Percentiles rank a stretch among this genome's conserved stretches.
These are phyloP conservation scores for Schizophyllum commune DNA, from an alignment of 1,284 basidiomycete species.

Conservation along the genomic window DNA sequence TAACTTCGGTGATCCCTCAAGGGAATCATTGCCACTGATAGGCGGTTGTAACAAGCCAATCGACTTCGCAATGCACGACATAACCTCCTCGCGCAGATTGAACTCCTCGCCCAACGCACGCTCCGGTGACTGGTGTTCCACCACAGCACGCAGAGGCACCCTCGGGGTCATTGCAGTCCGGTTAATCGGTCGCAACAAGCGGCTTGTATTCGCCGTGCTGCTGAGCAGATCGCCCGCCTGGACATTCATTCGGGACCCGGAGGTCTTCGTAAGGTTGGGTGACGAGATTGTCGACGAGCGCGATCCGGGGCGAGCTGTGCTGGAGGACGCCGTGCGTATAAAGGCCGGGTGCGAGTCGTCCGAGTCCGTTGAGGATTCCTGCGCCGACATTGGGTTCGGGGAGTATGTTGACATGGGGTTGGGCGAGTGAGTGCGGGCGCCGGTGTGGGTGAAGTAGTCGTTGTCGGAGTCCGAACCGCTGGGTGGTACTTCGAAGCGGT, in stretches of 20 bases:
- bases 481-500: conserved; percentile 55
- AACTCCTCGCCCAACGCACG: conserved; percentile 43
- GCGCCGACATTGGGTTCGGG: conserved; percentile 14
- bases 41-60: conserved; percentile 91
- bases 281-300: conserved; percentile 2
- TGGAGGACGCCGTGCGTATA: not conserved
- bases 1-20: conserved; percentile 58
- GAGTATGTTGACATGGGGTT: conserved; percentile 16
- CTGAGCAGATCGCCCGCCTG: conserved; percentile 66
- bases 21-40: conserved; percentile 54
- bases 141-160: conserved; percentile 16
- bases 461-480: conserved; percentile 40
- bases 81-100: conserved; percentile 89
- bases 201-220: conserved; percentile 27
- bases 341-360: conserved; percentile 1
- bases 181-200: conserved; percentile 14
- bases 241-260: conserved; percentile 39
- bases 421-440: conserved; percentile 7
- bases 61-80: conserved; percentile 96
- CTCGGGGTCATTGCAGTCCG: not conserved
- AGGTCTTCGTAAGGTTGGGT: conserved; percentile 4
- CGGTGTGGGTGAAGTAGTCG: conserved; percentile 45
- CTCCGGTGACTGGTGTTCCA: conserved; percentile 20
- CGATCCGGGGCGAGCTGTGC: conserved; percentile 8
- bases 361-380: conserved; percentile 20